Percentiles rank a stretch among this genome's conserved stretches.
phyloP scores from a whole-genome alignment of 768 basidiomycete species.

The Boletus subparvulus region DNA sequence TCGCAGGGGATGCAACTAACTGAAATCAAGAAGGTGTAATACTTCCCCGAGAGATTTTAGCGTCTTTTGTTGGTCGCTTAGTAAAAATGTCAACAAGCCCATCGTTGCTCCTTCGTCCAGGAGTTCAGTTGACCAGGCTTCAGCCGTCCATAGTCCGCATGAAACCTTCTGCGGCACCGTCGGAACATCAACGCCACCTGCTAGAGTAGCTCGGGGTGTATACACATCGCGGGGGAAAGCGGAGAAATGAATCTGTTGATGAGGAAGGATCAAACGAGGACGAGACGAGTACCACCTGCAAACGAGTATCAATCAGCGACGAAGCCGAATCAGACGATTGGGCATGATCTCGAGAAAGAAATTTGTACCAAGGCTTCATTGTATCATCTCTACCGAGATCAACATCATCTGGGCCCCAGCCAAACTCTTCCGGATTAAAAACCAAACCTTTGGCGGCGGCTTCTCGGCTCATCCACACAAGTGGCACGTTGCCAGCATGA shows the following conservation, averaged over 20 bases:
- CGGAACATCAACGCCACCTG: not conserved
- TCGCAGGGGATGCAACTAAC: not conserved
- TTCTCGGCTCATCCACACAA: constrained; percentile 12
- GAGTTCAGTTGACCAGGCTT: not conserved
- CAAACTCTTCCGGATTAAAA: not conserved
- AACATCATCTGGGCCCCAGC: constrained; percentile 8
- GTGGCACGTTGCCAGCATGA: constrained; percentile 5
- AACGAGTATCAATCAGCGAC: not conserved
- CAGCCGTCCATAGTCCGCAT: not conserved
- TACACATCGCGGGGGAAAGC: not conserved
- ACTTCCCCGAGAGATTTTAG: constrained; percentile 1
- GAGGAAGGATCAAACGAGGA: constrained; percentile 7
- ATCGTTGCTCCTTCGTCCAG: too few relatives aligned
- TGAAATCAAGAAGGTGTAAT: constrained; percentile 1
- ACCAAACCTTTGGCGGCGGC: constrained; percentile 4
- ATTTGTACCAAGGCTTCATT: not conserved
- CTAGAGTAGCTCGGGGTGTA: not conserved
- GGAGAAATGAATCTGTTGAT: constrained; percentile 3
- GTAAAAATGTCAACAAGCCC: not conserved
- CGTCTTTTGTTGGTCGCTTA: not conserved
- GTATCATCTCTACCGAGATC: not conserved
- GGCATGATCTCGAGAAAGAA: too few relatives aligned
- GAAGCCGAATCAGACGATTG: too few relatives aligned
- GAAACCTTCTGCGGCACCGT: not conserved
- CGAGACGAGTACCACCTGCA: not conserved